Evolutionary conservation across 2,329 filamentous ascomycete species (phyloP), one percentile per base, ranked within the genome.

Genomic region (Tetracladium maxilliforme): DNA sequence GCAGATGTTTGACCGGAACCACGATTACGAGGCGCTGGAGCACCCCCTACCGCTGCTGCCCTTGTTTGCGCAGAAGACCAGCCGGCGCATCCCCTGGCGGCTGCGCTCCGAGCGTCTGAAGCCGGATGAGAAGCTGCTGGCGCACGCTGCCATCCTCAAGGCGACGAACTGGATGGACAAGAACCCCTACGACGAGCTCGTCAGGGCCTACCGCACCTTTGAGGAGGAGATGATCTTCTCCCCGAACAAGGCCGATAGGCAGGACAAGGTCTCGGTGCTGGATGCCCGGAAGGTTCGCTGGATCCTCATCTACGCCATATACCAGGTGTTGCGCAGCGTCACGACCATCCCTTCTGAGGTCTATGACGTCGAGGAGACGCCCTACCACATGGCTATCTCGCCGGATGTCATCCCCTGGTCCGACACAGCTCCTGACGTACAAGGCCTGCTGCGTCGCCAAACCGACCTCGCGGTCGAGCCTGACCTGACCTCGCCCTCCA

Each of bases 221-320:
- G 81, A 90, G 40, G 64, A 70, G 26, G 60, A 69, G 6, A 58
- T 56, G 6, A 44, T 64, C 12, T 48, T 58, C 23, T 48, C 50
- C 1, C 56, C 62, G 3, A 51, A 54, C 12, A 70, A 64, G 31
- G 51, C 54, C 1, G 66, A 75, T 30, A 69, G 66, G 29, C 31
- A 45, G 17, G 65, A 70, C 18, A 71, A 67, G 39, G 43, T 75
- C 2, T 62, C 65, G 0, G 50, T 70, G 8, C 54, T 62, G 7
- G 80, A 87, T 33, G 77, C 70, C 2, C 69, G 81, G 20, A 86
- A 83, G 45, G 65, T 84, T 10, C 63, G 80, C 19, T 90, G 80
- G 80, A 66, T 86, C 16, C 43, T 86, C 18, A 62, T 87, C 6
- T 87, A 87, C 39, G 64, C 70, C 11, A 62, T 70, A 4, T 63